These are phyloP conservation scores for Melaleuca alternifolia DNA, from an alignment of 345 rosid genomes.

Conservation along the genomic window DNA sequence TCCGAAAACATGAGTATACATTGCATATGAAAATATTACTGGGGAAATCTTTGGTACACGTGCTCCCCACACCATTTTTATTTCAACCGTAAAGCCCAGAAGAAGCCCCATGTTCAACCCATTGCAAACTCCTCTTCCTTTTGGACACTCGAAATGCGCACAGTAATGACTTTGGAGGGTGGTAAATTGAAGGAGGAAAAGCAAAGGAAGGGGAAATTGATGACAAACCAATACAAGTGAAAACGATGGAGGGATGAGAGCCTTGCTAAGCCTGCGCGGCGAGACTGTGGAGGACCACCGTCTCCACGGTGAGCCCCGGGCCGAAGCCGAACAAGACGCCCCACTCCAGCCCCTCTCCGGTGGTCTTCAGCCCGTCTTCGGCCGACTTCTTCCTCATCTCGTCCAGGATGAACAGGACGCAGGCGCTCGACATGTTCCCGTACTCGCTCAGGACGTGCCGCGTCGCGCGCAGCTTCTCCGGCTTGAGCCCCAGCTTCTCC, in stretches of 20 bases:
- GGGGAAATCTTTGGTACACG: background rate
- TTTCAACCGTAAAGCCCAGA: background rate
- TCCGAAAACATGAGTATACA: background rate
- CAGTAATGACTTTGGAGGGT: background rate
- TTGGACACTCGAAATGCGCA: background rate
- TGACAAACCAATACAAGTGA: background rate
- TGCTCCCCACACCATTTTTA: background rate
- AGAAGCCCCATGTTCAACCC: background rate
- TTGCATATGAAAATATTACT: background rate
- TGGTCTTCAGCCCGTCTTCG: slow-evolving; percentile 10
- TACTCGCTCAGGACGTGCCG: slow-evolving; percentile 26
- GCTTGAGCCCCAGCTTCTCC: slow-evolving; percentile 10
- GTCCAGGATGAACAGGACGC: slow-evolving; percentile 34
- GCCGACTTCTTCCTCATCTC: slow-evolving; percentile 30
- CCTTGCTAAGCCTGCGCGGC: background rate
- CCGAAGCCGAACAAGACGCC: slow-evolving; percentile 40
- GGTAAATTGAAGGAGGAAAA: background rate
- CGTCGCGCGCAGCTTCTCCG: slow-evolving; percentile 24
- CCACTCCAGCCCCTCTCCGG: slow-evolving; percentile 47
- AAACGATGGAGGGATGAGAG: background rate
- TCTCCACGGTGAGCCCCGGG: slow-evolving; percentile 41
- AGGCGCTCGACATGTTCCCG: slow-evolving; percentile 38
- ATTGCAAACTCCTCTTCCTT: background rate
- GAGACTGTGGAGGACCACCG: slow-evolving; percentile 30
- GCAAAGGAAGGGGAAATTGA: background rate